Base-by-base conservation (phyloP, 345 rosid genomes). In the Triadica sebifera region DNA sequence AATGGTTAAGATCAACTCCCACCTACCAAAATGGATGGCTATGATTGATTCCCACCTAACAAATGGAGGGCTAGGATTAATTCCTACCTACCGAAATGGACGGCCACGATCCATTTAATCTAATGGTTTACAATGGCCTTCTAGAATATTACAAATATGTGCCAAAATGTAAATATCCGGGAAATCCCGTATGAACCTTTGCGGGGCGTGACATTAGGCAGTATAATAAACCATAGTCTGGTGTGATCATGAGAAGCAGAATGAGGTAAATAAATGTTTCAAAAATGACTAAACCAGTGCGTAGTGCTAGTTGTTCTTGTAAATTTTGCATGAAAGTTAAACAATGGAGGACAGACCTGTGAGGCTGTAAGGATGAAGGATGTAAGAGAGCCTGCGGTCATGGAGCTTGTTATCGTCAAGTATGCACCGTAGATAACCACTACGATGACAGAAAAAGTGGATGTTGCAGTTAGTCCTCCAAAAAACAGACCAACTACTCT, bases 281-380 rank as follows among this genome's bases (percentile, higher is more conserved):
- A 17, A 15, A 53, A n/a, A 6, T 11, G 46, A 34, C 46, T 15
- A 16, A 64, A 12, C 39, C 8, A 7, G 1, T n/a, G 10, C 0
- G 47, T 6, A 39, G 46, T 56, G 12, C 24, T 56, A 53, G 37
- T 57, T 15, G 10, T 41, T 4, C 45, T 13, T 41, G 70, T 63
- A 62, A 29, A 47, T 49, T 59, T 39, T 62, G 53, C 51, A 59
- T 47, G 46, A 15, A 60, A 52, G 66, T 70, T 25, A 62, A 53
- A 49, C 52, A 70, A 37, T 24, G n/a, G 62, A 70, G 11, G 72
- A 50, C 49, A 62, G 17, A 94, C 98, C 98, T 74, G 98, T 94
- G 78, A 92, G 94, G 69, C 98, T 94, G 65, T 94, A 92, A 76
- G 97, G 67, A 94, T 92, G 89, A 94, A 94, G 74, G 98, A 94